These are phyloP conservation scores for Xylaria sp. DNA, from an alignment of 2,329 filamentous ascomycete genomes.

Conservation along the genomic window DNA sequence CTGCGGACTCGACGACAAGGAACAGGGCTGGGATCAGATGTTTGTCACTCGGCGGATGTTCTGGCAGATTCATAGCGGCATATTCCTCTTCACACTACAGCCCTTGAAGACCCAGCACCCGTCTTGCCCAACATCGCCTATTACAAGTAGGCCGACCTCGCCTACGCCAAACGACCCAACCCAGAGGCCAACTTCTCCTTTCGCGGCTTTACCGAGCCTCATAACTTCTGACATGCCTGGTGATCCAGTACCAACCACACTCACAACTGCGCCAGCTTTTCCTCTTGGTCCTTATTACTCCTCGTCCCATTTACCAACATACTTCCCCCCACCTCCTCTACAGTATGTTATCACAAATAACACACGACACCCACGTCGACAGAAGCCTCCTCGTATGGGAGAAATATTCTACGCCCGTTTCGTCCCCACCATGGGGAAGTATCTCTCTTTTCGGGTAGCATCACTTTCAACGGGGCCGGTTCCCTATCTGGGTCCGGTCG, in stretches of 20 bases:
- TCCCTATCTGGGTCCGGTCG: conserved; percentile 69
- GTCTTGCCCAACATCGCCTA: conserved; percentile 62
- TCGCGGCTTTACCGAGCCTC: conserved; percentile 44
- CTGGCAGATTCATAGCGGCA: conserved; percentile 88
- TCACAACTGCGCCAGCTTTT: conserved; percentile 51
- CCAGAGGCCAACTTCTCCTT: conserved; percentile 40
- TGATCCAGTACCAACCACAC: conserved; percentile 51
- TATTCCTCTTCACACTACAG: conserved; percentile 87
- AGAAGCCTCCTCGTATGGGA: conserved; percentile 88
- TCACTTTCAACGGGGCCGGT: conserved; percentile 72
- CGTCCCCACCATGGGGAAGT: conserved; percentile 82
- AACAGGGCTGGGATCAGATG: conserved; percentile 79
- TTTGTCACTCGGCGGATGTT: conserved; percentile 84
- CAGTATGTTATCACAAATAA: conserved; percentile 83
- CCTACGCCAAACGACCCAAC: conserved; percentile 54
- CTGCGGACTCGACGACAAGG: conserved; percentile 66
- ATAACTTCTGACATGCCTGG: conserved; percentile 53
- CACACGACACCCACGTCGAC: conserved; percentile 84
- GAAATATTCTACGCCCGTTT: conserved; percentile 92
- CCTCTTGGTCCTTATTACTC: conserved; percentile 79
- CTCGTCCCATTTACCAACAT: conserved; percentile 86
- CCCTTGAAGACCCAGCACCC: conserved; percentile 58
- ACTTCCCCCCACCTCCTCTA: conserved; percentile 84
- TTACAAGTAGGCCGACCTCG: conserved; percentile 64
- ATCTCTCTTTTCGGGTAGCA: conserved; percentile 88